Evolutionary conservation across 176 grass and related monocot species (phyloP).

Genomic region (Miscanthus lutarioriparius): DNA sequence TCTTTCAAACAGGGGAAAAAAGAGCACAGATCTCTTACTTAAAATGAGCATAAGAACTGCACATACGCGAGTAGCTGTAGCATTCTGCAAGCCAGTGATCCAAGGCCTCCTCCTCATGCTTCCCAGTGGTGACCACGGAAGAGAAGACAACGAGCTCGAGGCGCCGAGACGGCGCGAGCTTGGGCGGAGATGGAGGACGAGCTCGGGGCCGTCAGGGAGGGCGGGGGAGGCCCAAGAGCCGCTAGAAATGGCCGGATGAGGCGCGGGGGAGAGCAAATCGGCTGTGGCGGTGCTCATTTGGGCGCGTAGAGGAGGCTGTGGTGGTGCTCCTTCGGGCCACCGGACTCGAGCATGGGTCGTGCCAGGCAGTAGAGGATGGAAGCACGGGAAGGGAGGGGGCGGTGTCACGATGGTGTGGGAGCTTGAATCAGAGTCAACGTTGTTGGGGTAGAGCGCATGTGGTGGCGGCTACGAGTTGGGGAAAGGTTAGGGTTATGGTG

Average conservation of each 20-base stretch:
- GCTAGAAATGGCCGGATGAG: neutral
- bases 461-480: too few relatives aligned
- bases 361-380: too few relatives aligned
- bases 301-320: neutral
- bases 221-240: neutral
- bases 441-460: too few relatives aligned
- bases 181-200: neutral
- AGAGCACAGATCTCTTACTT: neutral
- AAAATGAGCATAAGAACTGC: neutral
- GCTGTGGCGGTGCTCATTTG: neutral
- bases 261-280: neutral
- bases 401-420: too few relatives aligned
- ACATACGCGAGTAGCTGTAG: conserved; percentile 58
- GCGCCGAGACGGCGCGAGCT: neutral
- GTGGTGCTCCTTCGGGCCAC: too few relatives aligned
- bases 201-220: neutral
- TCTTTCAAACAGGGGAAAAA: neutral
- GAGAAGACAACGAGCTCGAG: neutral
- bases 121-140: neutral
- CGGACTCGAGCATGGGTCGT: too few relatives aligned
- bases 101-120: conserved; percentile 48
- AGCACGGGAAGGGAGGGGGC: too few relatives aligned
- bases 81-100: conserved; percentile 53
- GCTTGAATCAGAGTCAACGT: too few relatives aligned
- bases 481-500: too few relatives aligned